A percentile compares a stretch with the other conserved stretches of the same genome.
phyloP scores from a whole-genome alignment of 768 basidiomycete genomes.

The Tremella yokohamensis region DNA sequence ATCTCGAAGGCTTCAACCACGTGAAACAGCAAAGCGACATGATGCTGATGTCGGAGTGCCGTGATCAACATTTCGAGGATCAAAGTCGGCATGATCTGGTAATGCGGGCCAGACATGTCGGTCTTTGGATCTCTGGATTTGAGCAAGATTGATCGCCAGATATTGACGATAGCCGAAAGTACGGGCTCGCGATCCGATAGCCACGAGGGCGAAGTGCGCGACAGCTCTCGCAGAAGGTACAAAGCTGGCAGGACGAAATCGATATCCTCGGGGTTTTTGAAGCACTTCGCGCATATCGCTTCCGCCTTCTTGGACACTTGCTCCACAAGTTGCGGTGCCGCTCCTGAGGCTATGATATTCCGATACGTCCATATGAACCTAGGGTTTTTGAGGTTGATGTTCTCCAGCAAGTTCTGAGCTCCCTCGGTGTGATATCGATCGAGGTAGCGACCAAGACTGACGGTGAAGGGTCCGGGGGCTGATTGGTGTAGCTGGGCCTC shows the following conservation, averaged over 20 bases:
- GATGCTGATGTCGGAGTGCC: slow-evolving; percentile 60
- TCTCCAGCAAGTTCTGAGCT: slow-evolving; percentile 74
- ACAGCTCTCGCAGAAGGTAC: slow-evolving; percentile 71
- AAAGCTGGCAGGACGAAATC: slow-evolving; percentile 69
- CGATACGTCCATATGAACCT: slow-evolving; percentile 77
- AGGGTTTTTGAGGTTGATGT: slow-evolving; percentile 72
- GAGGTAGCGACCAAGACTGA: slow-evolving; percentile 83
- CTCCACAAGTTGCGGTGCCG: slow-evolving; percentile 63
- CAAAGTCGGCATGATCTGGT: slow-evolving; percentile 55
- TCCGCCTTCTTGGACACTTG: slow-evolving; percentile 48
- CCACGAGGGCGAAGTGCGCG: slow-evolving; percentile 66
- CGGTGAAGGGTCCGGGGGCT: slow-evolving; percentile 82
- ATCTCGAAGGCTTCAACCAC: slow-evolving; percentile 75
- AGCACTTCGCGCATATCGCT: slow-evolving; percentile 50
- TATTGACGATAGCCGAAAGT: slow-evolving; percentile 65
- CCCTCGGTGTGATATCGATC: slow-evolving; percentile 85
- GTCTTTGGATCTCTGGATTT: slow-evolving; percentile 34
- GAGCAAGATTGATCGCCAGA: slow-evolving; percentile 61
- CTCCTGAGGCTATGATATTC: slow-evolving; percentile 71
- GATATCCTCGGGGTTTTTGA: slow-evolving; percentile 49
- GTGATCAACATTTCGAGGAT: slow-evolving; percentile 73
- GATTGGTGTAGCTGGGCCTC: slow-evolving; percentile 90
- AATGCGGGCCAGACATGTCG: slow-evolving; percentile 39
- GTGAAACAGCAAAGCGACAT: slow-evolving; percentile 85
- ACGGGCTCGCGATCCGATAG: slow-evolving; percentile 60